A percentile compares a stretch with the other conserved stretches of the same genome.
These are phyloP conservation scores for Lactifluus echinatus DNA, from an alignment of 768 basidiomycete genomes.

Conservation along the genomic window DNA sequence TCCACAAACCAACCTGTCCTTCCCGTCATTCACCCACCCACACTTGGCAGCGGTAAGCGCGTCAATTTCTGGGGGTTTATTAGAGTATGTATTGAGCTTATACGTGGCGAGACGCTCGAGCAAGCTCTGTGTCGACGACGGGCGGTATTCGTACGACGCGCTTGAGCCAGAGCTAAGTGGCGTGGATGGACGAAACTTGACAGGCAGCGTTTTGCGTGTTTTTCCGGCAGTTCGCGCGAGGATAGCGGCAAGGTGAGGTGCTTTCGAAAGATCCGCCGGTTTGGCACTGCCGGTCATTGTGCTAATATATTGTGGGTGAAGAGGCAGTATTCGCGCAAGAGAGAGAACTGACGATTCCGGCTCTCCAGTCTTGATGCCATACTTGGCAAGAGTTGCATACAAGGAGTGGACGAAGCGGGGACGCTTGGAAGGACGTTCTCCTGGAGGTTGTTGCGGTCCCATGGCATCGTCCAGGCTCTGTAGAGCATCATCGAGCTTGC, in stretches of 20 bases:
- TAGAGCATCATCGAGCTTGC: slow-evolving; percentile 79
- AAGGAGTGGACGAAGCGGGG: slow-evolving; percentile 47
- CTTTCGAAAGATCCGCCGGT: slow-evolving; percentile 38
- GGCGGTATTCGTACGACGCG: slow-evolving; percentile 56
- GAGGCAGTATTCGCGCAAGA: neutral
- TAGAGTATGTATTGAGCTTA: slow-evolving; percentile 71
- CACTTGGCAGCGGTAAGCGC: slow-evolving; percentile 75
- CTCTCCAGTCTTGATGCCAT: slow-evolving; percentile 54
- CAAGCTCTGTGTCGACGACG: slow-evolving; percentile 68
- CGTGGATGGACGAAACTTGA: slow-evolving; percentile 32
- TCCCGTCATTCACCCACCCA: slow-evolving; percentile 79
- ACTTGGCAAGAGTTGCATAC: slow-evolving; percentile 73
- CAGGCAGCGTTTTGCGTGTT: slow-evolving; percentile 42
- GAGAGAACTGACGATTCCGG: slow-evolving; percentile 27
- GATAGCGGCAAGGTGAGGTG: slow-evolving; percentile 63
- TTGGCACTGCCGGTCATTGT: slow-evolving; percentile 21
- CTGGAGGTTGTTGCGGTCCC: slow-evolving; percentile 25
- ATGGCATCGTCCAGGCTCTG: slow-evolving; percentile 61
- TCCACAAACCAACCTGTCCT: slow-evolving; percentile 68
- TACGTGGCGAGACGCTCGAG: slow-evolving; percentile 66
- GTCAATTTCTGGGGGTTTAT: slow-evolving; percentile 65
- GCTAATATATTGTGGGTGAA: slow-evolving; percentile 8
- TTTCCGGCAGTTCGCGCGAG: slow-evolving; percentile 55
- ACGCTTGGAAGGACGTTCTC: slow-evolving; percentile 41
- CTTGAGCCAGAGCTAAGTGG: slow-evolving; percentile 24